Conservation (phyloP, 1,139 yeast species). For the Lodderomyces beijingensis region DNA sequence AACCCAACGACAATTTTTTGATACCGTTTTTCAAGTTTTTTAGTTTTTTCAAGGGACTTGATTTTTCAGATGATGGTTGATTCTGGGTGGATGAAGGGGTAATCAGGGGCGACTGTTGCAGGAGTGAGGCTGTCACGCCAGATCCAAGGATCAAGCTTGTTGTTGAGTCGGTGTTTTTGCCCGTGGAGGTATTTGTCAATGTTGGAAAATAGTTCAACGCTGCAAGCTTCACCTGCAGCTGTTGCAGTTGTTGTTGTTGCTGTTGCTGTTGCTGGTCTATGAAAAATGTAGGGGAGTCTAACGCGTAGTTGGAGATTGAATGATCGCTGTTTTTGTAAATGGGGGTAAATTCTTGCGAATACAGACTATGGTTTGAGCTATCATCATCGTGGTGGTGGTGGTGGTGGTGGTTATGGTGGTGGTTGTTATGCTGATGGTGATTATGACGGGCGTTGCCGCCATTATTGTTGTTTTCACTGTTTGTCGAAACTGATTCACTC, state of each 20-base stretch:
- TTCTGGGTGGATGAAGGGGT: constrained; percentile 8
- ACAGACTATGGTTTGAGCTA: constrained; percentile 6
- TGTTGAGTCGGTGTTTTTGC: neutral
- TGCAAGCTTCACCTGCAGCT: neutral
- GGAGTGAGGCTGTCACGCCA: neutral
- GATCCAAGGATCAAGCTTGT: constrained; percentile 2
- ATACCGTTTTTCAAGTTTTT: constrained; percentile 38
- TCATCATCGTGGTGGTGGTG: neutral
- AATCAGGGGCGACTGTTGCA: neutral
- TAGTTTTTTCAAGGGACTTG: constrained; percentile 19
- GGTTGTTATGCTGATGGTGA: neutral
- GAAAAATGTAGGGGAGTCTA: constrained; percentile 27
- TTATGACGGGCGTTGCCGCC: neutral
- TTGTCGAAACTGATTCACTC: constrained; percentile 2
- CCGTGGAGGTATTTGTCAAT: constrained; percentile 4
- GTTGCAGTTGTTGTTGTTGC: constrained; percentile 4
- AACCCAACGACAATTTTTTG: constrained; percentile 25
- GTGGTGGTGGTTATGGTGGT: neutral
- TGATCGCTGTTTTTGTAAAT: constrained; percentile 15
- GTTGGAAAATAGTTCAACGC: constrained; percentile 19
- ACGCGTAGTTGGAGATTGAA: constrained; percentile 24
- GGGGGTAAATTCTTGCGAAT: constrained; percentile 10
- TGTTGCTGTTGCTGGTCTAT: constrained; percentile 13
- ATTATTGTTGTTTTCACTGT: neutral
- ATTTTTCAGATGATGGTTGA: too few species aligned